Percentiles rank a stretch among this genome's conserved stretches.
Conservation (phyloP, 371 early-diverging fungal genomes). For the Blastocladiella emersonii region DNA sequence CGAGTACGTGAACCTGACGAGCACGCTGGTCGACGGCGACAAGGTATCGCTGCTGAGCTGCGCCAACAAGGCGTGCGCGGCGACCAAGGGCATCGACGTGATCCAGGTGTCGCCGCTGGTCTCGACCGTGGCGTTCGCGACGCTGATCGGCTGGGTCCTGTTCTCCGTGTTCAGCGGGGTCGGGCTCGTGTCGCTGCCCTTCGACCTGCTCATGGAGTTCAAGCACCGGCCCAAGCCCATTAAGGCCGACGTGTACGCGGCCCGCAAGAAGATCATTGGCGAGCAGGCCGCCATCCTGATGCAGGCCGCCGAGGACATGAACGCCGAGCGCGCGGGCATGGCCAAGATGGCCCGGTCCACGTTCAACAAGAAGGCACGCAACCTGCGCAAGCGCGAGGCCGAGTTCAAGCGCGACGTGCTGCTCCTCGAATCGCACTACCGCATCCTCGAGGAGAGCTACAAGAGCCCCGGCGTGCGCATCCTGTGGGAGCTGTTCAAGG, state of each 20-base stretch:
- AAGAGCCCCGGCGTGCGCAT: slow-evolving; percentile 29
- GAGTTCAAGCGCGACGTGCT: slow-evolving; percentile 31
- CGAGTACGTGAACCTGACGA: slow-evolving; percentile 12
- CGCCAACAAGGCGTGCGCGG: slow-evolving; percentile 7
- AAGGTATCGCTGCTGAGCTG: neutral
- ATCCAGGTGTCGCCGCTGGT: slow-evolving; percentile 27
- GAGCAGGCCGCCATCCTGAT: slow-evolving; percentile 25
- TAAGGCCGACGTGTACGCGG: slow-evolving; percentile 23
- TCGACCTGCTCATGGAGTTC: slow-evolving; percentile 30
- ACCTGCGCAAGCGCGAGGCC: slow-evolving; percentile 20
- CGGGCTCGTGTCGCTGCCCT: slow-evolving; percentile 31
- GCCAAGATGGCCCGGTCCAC: neutral
- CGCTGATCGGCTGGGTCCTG: slow-evolving; percentile 34
- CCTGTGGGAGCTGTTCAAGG: slow-evolving; percentile 19
- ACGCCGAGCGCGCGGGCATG: neutral
- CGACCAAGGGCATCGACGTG: neutral
- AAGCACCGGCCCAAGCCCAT: slow-evolving; percentile 35
- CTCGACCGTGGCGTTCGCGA: slow-evolving; percentile 31
- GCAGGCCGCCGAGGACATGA: slow-evolving; percentile 17
- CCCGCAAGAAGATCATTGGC: slow-evolving; percentile 30
- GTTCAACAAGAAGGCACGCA: slow-evolving; percentile 8
- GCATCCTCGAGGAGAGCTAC: slow-evolving; percentile 29
- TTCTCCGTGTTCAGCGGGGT: slow-evolving; percentile 39
- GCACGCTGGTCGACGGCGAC: slow-evolving; percentile 11
- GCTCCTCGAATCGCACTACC: slow-evolving; percentile 33